Conservation (phyloP, 345 rosid species). For the Dovyalis caffra region DNA sequence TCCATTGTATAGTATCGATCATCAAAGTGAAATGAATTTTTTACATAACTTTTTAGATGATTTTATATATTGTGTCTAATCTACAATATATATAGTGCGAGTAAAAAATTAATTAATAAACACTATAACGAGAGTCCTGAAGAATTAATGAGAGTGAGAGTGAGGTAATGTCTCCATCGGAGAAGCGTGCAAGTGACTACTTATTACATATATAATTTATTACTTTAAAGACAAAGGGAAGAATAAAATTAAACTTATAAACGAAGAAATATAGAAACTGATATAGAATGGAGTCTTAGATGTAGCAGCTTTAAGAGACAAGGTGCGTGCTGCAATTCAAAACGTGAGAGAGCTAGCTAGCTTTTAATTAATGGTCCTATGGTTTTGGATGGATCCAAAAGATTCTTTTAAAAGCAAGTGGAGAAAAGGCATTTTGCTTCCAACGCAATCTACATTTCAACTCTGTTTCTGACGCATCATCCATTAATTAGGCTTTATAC, state of each 20-base stretch:
- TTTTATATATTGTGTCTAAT: too few species aligned
- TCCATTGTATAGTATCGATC: too few species aligned
- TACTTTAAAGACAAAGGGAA: neutral
- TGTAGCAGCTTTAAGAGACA: slow-evolving; percentile 51
- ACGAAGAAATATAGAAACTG: slow-evolving; percentile 19
- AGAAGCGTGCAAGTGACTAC: too few species aligned
- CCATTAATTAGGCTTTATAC: slow-evolving; percentile 11
- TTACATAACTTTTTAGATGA: too few species aligned
- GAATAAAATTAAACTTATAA: slow-evolving; percentile 24
- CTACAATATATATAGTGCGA: too few species aligned
- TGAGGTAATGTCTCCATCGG: too few species aligned
- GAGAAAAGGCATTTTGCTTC: slow-evolving; percentile 18
- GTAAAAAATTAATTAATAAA: too few species aligned
- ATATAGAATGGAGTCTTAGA: slow-evolving; percentile 27
- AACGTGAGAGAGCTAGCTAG: slow-evolving; percentile 8
- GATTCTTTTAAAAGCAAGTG: slow-evolving; percentile 25
- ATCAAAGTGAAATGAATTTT: too few species aligned
- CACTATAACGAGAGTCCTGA: too few species aligned
- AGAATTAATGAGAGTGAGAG: too few species aligned
- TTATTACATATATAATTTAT: too few species aligned
- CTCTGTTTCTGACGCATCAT: slow-evolving; percentile 20
- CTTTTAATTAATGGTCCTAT: slow-evolving; percentile 19
- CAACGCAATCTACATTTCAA: slow-evolving; percentile 20
- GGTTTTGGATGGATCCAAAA: slow-evolving; percentile 31
- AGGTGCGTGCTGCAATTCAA: slow-evolving; percentile 36